These are phyloP conservation scores for Plicaturopsis crispa DNA, from an alignment of 768 basidiomycete species.

Conservation along the genomic window DNA sequence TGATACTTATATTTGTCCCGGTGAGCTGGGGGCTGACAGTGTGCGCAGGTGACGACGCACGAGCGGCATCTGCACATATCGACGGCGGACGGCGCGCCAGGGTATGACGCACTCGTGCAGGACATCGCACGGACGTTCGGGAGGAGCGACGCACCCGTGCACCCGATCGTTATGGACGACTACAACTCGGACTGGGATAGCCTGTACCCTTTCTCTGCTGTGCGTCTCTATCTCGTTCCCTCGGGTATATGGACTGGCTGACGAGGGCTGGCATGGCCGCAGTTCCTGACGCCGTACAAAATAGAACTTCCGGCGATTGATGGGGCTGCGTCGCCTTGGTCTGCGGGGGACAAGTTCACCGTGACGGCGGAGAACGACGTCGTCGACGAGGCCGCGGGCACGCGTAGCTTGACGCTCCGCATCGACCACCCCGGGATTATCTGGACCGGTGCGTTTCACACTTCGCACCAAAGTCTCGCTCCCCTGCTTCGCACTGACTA, in stretches of 20 bases:
- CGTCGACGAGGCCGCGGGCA: conserved; percentile 47
- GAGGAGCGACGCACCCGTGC: conserved; percentile 27
- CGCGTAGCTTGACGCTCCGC: conserved; percentile 60
- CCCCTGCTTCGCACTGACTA: not conserved
- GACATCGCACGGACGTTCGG: conserved; percentile 59
- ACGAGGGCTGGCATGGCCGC: conserved; percentile 4
- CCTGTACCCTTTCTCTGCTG: conserved; percentile 74
- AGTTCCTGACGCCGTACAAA: conserved; percentile 85
- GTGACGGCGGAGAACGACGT: conserved; percentile 53
- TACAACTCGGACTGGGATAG: conserved; percentile 86
- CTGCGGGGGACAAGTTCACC: conserved; percentile 42
- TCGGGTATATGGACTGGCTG: too few species aligned
- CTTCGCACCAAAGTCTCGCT: not conserved
- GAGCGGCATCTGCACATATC: conserved; percentile 78
- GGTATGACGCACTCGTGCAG: conserved; percentile 53
- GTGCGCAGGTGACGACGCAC: conserved; percentile 53
- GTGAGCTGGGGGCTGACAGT: too few species aligned
- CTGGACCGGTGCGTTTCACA: conserved; percentile 59
- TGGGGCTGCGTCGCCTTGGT: conserved; percentile 37
- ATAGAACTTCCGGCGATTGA: conserved; percentile 49
- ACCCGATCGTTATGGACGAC: conserved; percentile 57
- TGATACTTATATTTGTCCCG: not conserved
- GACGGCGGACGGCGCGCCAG: conserved; percentile 75
- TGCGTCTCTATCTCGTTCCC: conserved; percentile 22
- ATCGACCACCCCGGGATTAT: conserved; percentile 77